Conservation (phyloP, 2,329 filamentous ascomycete genomes). For the Macrophomina phaseolina region DNA sequence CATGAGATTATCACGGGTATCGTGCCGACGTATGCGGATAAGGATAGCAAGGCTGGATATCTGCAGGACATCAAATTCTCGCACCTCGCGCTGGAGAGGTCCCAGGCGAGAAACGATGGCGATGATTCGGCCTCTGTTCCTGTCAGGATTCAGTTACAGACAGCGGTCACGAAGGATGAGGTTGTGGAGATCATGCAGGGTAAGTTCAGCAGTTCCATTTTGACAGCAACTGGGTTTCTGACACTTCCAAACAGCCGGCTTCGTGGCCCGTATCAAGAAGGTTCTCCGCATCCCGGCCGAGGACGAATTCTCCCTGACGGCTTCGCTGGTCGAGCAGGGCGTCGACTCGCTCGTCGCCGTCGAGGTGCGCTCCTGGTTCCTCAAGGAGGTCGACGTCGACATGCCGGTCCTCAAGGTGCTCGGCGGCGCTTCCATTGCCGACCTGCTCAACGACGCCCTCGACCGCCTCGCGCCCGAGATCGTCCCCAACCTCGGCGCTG, state of each 20-base stretch:
- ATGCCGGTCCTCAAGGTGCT: conserved; percentile 56
- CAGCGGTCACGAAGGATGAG: not conserved
- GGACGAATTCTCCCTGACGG: no score
- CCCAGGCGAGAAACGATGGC: not conserved
- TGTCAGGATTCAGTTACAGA: no score
- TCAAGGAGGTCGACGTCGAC: conserved; percentile 52
- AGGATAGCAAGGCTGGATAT: no score
- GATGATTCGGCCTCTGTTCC: no score
- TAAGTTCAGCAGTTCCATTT: not conserved
- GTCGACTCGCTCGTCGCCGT: conserved; percentile 49
- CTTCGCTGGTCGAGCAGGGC: conserved; percentile 28
- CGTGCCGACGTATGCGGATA: not conserved
- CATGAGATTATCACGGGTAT: not conserved
- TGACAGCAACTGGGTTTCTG: no score
- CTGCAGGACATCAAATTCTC: not conserved
- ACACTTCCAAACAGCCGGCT: no score
- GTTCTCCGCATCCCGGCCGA: no score
- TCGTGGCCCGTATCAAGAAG: no score
- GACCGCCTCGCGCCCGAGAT: no score
- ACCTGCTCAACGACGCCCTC: not conserved
- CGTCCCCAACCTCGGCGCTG: no score
- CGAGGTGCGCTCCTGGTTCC: conserved; percentile 55
- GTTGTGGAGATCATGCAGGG: not conserved
- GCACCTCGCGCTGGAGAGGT: not conserved
- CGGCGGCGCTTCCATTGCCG: conserved; percentile 35